phyloP scores from a whole-genome alignment of 768 basidiomycete species.

The Mycena sanguinolenta region DNA sequence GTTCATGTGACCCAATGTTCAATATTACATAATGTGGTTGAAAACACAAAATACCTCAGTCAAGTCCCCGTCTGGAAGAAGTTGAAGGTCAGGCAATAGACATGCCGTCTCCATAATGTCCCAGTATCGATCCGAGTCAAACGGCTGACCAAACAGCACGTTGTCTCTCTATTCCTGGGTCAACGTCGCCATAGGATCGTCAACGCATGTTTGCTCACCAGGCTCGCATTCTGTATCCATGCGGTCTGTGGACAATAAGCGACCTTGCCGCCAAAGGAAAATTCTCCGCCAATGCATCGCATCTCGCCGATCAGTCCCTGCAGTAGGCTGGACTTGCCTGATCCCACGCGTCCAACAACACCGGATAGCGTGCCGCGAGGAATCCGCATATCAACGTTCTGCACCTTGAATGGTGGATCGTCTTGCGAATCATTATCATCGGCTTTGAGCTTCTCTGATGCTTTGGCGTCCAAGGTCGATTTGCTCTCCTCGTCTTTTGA shows the following conservation, averaged over 20 bases:
- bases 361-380: slow-evolving; percentile 71
- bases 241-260: slow-evolving; percentile 82
- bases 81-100: slow-evolving; percentile 72
- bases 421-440: slow-evolving; percentile 30
- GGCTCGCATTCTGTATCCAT: slow-evolving; percentile 81
- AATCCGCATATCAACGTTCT: slow-evolving; percentile 64
- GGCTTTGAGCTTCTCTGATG: slow-evolving; percentile 33
- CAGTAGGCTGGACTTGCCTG: slow-evolving; percentile 74
- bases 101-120: slow-evolving; percentile 68
- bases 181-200: neutral
- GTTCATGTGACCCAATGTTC: neutral
- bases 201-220: slow-evolving; percentile 53
- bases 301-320: slow-evolving; percentile 81
- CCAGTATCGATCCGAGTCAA: slow-evolving; percentile 78
- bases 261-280: slow-evolving; percentile 72
- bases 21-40: slow-evolving; percentile 39
- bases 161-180: slow-evolving; percentile 65
- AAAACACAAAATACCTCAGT: slow-evolving; percentile 66
- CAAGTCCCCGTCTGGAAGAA: slow-evolving; percentile 77
- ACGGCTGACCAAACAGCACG: slow-evolving; percentile 74
- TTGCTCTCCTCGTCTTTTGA: slow-evolving; percentile 18
- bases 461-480: slow-evolving; percentile 9
- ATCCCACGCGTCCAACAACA: slow-evolving; percentile 78
- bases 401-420: slow-evolving; percentile 62
- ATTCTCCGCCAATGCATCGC: slow-evolving; percentile 63